These are phyloP conservation scores for Ramularia endophylla DNA, from an alignment of 2,329 filamentous ascomycete species.

Conservation along the genomic window DNA sequence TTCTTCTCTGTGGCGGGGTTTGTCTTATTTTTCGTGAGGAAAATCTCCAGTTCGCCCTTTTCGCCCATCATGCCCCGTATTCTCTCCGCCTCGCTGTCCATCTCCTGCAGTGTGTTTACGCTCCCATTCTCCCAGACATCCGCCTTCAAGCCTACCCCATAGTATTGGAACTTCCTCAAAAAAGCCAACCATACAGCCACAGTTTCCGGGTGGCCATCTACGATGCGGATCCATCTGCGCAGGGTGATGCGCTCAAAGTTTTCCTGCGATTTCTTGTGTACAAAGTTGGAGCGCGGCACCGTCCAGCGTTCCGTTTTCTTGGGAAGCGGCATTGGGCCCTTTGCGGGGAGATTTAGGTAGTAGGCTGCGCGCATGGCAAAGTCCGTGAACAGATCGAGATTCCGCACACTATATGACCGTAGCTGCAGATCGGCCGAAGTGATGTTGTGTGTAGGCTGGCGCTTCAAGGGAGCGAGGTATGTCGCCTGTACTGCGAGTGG, in stretches of 20 bases:
- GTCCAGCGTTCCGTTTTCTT: conserved; percentile 91
- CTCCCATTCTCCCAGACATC: conserved; percentile 87
- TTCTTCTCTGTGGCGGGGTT: conserved; percentile 15
- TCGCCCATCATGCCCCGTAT: conserved; percentile 24
- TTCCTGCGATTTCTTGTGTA: conserved; percentile 95
- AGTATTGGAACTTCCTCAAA: conserved; percentile 83
- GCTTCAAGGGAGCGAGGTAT: conserved; percentile 77
- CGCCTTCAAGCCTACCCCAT: conserved; percentile 98
- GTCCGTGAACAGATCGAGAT: conserved; percentile 90
- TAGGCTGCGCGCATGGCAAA: conserved; percentile 93
- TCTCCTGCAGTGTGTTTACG: conserved; percentile 27
- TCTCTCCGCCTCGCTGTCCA: conserved; percentile 32
- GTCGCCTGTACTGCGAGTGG: conserved; percentile 79
- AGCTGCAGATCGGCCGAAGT: conserved; percentile 88
- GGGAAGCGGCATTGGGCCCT: conserved; percentile 79
- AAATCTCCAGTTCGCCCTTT: conserved; percentile 23
- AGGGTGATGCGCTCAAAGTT: conserved; percentile 93
- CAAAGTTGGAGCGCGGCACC: conserved; percentile 80
- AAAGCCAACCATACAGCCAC: conserved; percentile 93
- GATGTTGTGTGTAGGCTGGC: conserved; percentile 66
- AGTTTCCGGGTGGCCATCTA: conserved; percentile 80
- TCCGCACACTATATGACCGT: conserved; percentile 82
- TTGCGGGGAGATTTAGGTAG: conserved; percentile 80
- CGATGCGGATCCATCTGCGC: conserved; percentile 81
- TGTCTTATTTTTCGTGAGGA: conserved; percentile 2